Evolutionary conservation across 768 basidiomycete genomes (phyloP).

Genomic region (Mycena olivaceomarginata): DNA sequence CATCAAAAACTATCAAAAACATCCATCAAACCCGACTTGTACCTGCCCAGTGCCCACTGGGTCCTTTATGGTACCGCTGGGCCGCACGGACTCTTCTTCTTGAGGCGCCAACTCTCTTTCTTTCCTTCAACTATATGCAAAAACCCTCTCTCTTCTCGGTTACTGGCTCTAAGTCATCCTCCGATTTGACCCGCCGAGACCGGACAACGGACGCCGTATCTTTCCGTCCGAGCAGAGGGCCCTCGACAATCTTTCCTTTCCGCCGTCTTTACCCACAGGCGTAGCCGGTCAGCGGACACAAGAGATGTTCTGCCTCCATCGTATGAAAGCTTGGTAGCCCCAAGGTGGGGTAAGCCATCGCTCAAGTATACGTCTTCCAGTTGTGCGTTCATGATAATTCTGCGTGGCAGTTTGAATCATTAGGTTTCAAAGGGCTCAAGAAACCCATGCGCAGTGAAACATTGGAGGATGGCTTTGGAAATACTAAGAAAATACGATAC

Average conservation of each 20-base stretch:
- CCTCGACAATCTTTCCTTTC: constrained; percentile 38
- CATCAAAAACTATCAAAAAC: background rate
- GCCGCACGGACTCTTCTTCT: background rate
- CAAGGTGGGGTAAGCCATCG: constrained; percentile 15
- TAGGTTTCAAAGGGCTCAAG: constrained; percentile 26
- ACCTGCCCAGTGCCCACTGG: background rate
- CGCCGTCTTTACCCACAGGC: constrained; percentile 26
- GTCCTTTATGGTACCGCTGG: background rate
- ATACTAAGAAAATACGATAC: constrained; percentile 71
- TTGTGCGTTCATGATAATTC: constrained; percentile 7
- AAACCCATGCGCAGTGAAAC: constrained; percentile 41
- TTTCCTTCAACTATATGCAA: constrained; percentile 2
- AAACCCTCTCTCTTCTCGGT: background rate
- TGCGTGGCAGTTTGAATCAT: background rate
- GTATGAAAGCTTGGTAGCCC: constrained; percentile 28
- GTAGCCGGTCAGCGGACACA: constrained; percentile 37
- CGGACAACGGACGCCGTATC: background rate
- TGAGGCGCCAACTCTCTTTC: background rate
- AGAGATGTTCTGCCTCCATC: constrained; percentile 31
- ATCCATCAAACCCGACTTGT: background rate
- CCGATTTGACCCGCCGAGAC: constrained; percentile 15
- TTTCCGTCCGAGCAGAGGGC: background rate
- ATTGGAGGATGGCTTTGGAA: constrained; percentile 55
- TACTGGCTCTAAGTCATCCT: constrained; percentile 21
- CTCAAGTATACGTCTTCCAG: constrained; percentile 19